These are phyloP conservation scores for Aristolochia contorta DNA, from an alignment of 164 flowering plant genomes.

Conservation along the genomic window DNA sequence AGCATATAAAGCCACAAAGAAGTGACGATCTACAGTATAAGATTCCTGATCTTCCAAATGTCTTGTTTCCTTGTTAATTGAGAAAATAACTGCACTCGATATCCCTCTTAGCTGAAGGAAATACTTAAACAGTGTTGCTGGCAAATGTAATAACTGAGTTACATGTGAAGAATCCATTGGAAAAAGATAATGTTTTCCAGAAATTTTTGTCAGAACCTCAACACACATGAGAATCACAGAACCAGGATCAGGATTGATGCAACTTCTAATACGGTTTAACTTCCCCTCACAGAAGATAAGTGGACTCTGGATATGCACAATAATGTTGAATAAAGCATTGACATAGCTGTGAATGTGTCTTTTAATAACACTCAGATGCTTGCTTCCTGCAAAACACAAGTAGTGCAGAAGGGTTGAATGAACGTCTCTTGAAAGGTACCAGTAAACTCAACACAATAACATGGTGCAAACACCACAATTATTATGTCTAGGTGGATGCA, in stretches of 20 bases:
- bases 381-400: constrained; percentile 43
- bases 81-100: constrained; percentile 13
- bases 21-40: constrained; percentile 30
- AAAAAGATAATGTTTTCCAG: constrained; percentile 49
- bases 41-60: constrained; percentile 8
- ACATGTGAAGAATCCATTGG: constrained; percentile 52
- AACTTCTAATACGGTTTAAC: constrained; percentile 3
- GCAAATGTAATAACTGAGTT: constrained; percentile 47
- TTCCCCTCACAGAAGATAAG: constrained; percentile 33
- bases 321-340: constrained; percentile 53
- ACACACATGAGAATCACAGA: constrained; percentile 77
- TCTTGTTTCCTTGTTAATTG: constrained; percentile 5
- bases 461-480: too few species aligned
- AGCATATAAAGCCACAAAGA: constrained; percentile 53
- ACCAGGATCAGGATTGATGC: constrained; percentile 63
- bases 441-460: not conserved
- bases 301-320: constrained; percentile 71
- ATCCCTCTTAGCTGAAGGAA: constrained; percentile 26
- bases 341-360: constrained; percentile 45
- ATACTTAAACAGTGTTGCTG: constrained; percentile 55
- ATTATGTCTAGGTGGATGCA: too few species aligned
- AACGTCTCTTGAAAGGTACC: not conserved
- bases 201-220: constrained; percentile 59
- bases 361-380: constrained; percentile 40
- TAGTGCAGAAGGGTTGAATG: constrained; percentile 3